phyloP scores from a whole-genome alignment of 176 grass and related monocot species.

The Dactylis glomerata region DNA sequence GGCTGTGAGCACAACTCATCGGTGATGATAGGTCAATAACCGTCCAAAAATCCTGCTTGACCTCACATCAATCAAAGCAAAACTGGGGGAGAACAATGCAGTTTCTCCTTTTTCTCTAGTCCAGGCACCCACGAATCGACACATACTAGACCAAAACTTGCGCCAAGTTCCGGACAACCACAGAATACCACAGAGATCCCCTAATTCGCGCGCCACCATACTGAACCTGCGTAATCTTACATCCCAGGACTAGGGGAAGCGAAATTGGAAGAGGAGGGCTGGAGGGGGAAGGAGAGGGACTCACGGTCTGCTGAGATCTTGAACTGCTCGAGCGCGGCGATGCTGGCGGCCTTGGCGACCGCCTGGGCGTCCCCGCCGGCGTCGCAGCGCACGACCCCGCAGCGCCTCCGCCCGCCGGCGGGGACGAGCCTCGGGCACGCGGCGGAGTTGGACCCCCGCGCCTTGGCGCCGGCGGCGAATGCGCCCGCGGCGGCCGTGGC shows the following conservation, averaged over 20 bases:
- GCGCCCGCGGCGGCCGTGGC: constrained; percentile 53
- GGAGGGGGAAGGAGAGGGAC: background rate
- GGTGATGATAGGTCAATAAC: background rate
- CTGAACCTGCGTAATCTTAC: background rate
- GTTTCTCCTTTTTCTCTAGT: background rate
- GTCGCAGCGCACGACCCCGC: constrained; percentile 62
- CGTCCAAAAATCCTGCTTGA: background rate
- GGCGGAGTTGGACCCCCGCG: constrained; percentile 1
- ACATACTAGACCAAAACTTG: constrained; percentile 15
- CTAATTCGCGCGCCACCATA: background rate
- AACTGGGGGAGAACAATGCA: background rate
- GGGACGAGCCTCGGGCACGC: constrained; percentile 32
- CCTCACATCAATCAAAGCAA: background rate
- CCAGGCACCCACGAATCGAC: background rate
- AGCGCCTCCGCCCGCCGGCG: constrained; percentile 26
- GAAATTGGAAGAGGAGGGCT: background rate
- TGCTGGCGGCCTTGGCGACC: constrained; percentile 47
- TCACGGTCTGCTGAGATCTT: constrained; percentile 98
- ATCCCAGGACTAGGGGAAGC: background rate
- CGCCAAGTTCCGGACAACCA: background rate
- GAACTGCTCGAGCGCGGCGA: constrained; percentile 88
- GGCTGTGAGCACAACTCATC: background rate
- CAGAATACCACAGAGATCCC: background rate
- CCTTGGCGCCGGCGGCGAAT: constrained; percentile 36
- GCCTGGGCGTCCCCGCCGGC: constrained; percentile 50